Percentiles rank a stretch among this genome's conserved stretches.
These are phyloP conservation scores for Pistacia vera DNA, from an alignment of 345 rosid genomes.

Conservation along the genomic window DNA sequence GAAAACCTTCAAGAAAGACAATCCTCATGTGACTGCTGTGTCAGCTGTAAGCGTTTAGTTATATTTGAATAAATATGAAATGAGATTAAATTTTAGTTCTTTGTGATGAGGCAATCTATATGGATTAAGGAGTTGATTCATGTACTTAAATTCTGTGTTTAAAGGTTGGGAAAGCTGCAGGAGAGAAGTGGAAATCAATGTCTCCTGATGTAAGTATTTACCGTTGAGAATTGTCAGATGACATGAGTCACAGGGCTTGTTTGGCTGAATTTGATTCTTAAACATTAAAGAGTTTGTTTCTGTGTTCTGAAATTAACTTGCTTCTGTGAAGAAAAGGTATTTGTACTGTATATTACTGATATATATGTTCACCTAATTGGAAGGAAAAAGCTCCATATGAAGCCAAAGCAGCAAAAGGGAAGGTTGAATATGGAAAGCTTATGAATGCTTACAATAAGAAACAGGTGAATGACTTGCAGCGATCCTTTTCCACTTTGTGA, in stretches of 20 bases:
- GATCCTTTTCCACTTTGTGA: neutral
- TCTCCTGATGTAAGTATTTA: slow-evolving; percentile 56
- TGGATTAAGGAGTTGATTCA: neutral
- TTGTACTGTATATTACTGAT: neutral
- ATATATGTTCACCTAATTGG: neutral
- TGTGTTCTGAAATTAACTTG: neutral
- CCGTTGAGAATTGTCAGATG: no score
- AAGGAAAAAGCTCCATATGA: slow-evolving; percentile 90
- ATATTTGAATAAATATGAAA: neutral
- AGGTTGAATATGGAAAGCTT: slow-evolving; percentile 71
- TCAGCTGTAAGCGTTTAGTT: slow-evolving; percentile 57
- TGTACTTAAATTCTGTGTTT: slow-evolving; percentile 23
- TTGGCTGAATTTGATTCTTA: slow-evolving; percentile 8
- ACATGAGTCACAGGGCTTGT: neutral
- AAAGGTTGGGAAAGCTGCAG: slow-evolving; percentile 90
- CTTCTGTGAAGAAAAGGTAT: neutral
- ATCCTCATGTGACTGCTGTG: slow-evolving; percentile 70
- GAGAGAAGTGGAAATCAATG: slow-evolving; percentile 78
- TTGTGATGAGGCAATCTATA: neutral
- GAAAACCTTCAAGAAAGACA: slow-evolving; percentile 64
- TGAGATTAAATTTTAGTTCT: neutral
- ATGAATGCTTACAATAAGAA: slow-evolving; percentile 86
- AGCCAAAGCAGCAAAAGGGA: slow-evolving; percentile 80
- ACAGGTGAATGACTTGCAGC: slow-evolving; percentile 45
- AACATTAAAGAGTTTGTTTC: neutral